Evolutionary conservation across 1,284 basidiomycete genomes (phyloP).

Genomic region (Vanrija humicola): DNA sequence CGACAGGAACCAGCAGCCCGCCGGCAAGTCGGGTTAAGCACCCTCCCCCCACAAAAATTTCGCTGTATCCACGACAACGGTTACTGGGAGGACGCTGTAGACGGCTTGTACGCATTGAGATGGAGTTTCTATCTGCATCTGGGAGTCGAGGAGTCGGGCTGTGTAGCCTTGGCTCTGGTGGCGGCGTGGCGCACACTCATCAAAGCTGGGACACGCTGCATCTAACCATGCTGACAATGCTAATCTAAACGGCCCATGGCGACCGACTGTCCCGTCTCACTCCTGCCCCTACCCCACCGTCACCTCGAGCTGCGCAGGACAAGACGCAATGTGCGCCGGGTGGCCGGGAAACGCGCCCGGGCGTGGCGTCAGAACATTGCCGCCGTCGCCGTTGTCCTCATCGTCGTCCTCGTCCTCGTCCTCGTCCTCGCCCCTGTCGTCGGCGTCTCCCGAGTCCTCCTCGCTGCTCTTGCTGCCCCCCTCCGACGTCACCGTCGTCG

Average conservation of each 20-base stretch:
- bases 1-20: conserved; percentile 47
- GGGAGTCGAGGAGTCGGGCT: neutral
- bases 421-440: neutral
- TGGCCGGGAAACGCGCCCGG: too few relatives aligned
- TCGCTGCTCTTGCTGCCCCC: neutral
- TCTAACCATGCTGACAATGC: neutral
- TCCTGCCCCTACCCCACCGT: neutral
- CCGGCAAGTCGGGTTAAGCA: conserved; percentile 48
- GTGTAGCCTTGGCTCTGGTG: neutral
- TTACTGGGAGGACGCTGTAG: conserved; percentile 12
- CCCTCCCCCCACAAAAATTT: conserved; percentile 2
- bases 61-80: conserved; percentile 4
- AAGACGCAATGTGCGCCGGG: too few relatives aligned
- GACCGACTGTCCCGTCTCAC: neutral
- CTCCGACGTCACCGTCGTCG: neutral
- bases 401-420: neutral
- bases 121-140: conserved; percentile 19
- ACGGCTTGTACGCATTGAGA: conserved; percentile 21
- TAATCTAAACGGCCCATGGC: neutral
- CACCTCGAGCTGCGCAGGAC: too few relatives aligned
- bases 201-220: too few relatives aligned
- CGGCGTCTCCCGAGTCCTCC: neutral
- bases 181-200: neutral
- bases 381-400: neutral
- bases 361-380: neutral